Conservation (phyloP, 768 basidiomycete genomes). For the Boletus rubescentipes region DNA sequence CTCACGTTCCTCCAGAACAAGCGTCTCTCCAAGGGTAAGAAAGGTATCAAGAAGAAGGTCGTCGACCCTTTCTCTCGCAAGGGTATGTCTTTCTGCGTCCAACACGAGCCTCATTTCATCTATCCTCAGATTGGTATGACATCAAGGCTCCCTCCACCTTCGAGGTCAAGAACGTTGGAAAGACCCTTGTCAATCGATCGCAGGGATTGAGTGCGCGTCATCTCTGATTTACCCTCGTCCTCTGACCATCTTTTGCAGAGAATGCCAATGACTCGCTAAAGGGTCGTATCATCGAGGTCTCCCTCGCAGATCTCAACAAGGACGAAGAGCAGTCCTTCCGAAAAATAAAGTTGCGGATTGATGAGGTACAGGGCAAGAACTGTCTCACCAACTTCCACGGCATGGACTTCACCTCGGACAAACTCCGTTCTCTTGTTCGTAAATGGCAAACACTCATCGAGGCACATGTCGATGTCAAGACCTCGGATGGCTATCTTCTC, state of each 20-base stretch:
- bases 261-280: slow-evolving; percentile 98
- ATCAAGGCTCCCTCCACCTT: slow-evolving; percentile 98
- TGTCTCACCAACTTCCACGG: slow-evolving; percentile 99
- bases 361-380: slow-evolving; percentile 97
- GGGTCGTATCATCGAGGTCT: slow-evolving; percentile 95
- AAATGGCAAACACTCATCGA: slow-evolving; percentile 99
- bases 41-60: slow-evolving; percentile 99
- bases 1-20: slow-evolving; percentile 69
- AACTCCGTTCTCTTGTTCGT: slow-evolving; percentile 98
- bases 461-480: slow-evolving; percentile 98
- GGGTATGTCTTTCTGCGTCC: slow-evolving; percentile 49
- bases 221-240: not conserved
- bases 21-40: slow-evolving; percentile 96
- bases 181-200: slow-evolving; percentile 97
- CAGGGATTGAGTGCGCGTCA: slow-evolving; percentile 88
- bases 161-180: slow-evolving; percentile 94
- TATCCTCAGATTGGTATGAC: slow-evolving; percentile 91
- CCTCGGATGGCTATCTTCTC: slow-evolving; percentile 98
- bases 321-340: slow-evolving; percentile 99
- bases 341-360: slow-evolving; percentile 98
- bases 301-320: slow-evolving; percentile 97
- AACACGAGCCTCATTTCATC: not conserved
- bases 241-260: slow-evolving; percentile 49
- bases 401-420: slow-evolving; percentile 99
- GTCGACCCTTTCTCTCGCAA: slow-evolving; percentile 99